A percentile compares a stretch with the other conserved stretches of the same genome.
phyloP scores from a whole-genome alignment of 768 basidiomycete genomes.

The Agaricus sinodeliciosus region DNA sequence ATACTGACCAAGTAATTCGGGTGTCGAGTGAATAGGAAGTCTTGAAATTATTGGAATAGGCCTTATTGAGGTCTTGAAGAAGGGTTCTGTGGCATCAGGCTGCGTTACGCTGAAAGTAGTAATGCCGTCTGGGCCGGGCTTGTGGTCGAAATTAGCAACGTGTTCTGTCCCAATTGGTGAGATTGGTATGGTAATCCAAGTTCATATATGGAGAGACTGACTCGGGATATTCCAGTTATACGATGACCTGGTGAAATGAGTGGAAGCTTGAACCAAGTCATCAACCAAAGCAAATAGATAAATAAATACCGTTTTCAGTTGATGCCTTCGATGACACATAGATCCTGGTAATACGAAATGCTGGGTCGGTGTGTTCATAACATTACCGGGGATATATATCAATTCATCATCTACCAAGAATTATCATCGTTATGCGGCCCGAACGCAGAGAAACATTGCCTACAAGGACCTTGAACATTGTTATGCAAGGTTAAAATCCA shows the following conservation, averaged over 20 bases:
- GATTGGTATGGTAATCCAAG: background rate
- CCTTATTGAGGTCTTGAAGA: conserved; percentile 23
- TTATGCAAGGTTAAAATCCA: background rate
- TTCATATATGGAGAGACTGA: conserved; percentile 9
- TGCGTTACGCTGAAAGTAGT: conserved; percentile 20
- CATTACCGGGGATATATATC: conserved; percentile 26
- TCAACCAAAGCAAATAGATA: background rate
- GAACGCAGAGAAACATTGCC: background rate
- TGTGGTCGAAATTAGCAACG: conserved; percentile 23
- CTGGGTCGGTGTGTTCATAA: conserved; percentile 18
- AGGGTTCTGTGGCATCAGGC: conserved; percentile 17
- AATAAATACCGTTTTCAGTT: conserved; percentile 21
- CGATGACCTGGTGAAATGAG: conserved; percentile 18
- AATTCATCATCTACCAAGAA: conserved; percentile 24
- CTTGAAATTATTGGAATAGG: conserved; percentile 20
- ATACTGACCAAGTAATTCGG: conserved; percentile 12
- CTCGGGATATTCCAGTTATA: conserved; percentile 31
- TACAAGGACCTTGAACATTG: background rate
- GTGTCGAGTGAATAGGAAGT: conserved; percentile 18
- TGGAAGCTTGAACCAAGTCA: background rate
- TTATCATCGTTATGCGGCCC: background rate
- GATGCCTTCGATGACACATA: conserved; percentile 26
- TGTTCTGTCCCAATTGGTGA: conserved; percentile 17
- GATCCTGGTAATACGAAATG: conserved; percentile 26
- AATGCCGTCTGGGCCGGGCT: conserved; percentile 12